Percentiles rank a stretch among this genome's conserved stretches.
Conservation (phyloP, 495 filamentous ascomycete genomes). For the Penicillium malachiteum region DNA sequence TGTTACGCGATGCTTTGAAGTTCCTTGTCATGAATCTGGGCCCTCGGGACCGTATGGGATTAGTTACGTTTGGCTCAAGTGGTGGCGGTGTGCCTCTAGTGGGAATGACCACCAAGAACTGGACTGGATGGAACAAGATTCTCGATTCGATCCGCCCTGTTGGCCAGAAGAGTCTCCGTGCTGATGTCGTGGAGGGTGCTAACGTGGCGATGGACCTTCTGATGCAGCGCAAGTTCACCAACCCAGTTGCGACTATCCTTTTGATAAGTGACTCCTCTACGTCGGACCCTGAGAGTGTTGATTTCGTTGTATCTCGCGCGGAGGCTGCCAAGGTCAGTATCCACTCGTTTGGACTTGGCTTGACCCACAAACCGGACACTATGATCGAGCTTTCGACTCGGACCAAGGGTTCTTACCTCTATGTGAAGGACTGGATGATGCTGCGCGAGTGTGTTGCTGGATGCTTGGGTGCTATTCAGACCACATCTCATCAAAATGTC, state of each 20-base stretch:
- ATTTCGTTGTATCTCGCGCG: constrained; percentile 96
- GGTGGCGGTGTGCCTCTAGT: constrained; percentile 91
- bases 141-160: constrained; percentile 87
- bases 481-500: constrained; percentile 96
- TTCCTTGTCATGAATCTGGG: constrained; percentile 94
- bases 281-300: constrained; percentile 91
- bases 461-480: constrained; percentile 91
- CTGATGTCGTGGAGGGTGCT: constrained; percentile 95
- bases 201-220: constrained; percentile 99
- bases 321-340: constrained; percentile 98
- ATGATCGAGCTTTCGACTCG: constrained; percentile 97
- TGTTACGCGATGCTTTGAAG: constrained; percentile 88
- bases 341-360: constrained; percentile 92
- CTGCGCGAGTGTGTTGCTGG: constrained; percentile 94
- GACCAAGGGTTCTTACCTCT: constrained; percentile 96
- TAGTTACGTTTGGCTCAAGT: constrained; percentile 97
- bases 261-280: constrained; percentile 99
- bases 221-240: constrained; percentile 96
- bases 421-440: constrained; percentile 99
- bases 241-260: constrained; percentile 93
- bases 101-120: constrained; percentile 95
- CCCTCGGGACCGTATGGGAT: constrained; percentile 90
- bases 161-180: constrained; percentile 93
- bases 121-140: constrained; percentile 88
- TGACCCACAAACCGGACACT: constrained; percentile 97